phyloP scores from a whole-genome alignment of 2,329 filamentous ascomycete genomes.

The Fusarium sp. region DNA sequence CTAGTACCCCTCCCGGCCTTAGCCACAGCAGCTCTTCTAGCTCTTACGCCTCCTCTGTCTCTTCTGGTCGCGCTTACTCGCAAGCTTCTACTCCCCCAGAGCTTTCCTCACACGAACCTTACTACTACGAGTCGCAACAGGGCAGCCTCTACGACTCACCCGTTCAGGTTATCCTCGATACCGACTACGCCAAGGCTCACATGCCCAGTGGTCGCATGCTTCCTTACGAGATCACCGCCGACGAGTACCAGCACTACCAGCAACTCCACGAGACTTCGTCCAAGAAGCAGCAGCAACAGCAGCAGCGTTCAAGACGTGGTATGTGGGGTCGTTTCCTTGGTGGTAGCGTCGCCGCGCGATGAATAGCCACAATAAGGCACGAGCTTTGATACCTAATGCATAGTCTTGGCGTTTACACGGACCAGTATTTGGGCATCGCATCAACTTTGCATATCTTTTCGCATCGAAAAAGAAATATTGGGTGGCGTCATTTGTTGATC shows the following conservation, averaged over 20 bases:
- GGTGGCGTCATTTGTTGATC: conserved; percentile 38
- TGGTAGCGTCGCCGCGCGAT: conserved; percentile 59
- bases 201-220: conserved; percentile 56
- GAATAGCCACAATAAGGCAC: conserved; percentile 22
- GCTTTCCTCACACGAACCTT: conserved; percentile 58
- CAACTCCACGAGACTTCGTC: conserved; percentile 61
- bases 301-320: conserved; percentile 60
- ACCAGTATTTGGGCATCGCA: conserved; percentile 40
- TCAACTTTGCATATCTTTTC: conserved; percentile 35
- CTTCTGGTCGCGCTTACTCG: conserved; percentile 63
- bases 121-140: conserved; percentile 55
- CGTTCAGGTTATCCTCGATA: conserved; percentile 60
- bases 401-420: conserved; percentile 41
- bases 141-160: conserved; percentile 65
- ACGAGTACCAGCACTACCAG: conserved; percentile 60
- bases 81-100: conserved; percentile 67
- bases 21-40: conserved; percentile 64
- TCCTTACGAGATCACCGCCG: conserved; percentile 68
- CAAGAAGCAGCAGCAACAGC: conserved; percentile 63
- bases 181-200: conserved; percentile 55
- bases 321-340: conserved; percentile 69
- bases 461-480: conserved; percentile 41
- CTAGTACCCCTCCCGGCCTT: conserved; percentile 61
- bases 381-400: conserved; percentile 34
- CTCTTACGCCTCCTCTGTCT: conserved; percentile 63